Conservation (phyloP, 2,329 filamentous ascomycete species). For the Nigrograna mackinnonii region DNA sequence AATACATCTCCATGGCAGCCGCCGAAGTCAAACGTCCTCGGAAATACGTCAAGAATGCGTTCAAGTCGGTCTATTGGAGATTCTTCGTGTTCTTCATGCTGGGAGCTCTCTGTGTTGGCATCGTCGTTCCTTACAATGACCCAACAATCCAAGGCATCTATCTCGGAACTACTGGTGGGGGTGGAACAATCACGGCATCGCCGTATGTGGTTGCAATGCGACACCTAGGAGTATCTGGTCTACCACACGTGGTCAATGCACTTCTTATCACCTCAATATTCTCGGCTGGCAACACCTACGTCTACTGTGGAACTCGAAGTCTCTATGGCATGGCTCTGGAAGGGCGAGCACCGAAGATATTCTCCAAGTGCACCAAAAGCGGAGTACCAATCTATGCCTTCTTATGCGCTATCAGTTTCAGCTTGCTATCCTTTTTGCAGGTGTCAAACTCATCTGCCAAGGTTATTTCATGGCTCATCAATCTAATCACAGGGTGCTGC, state of each 20-base stretch:
- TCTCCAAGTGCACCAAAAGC: constrained; percentile 62
- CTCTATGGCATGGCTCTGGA: constrained; percentile 58
- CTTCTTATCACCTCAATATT: constrained; percentile 52
- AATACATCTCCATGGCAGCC: constrained; percentile 53
- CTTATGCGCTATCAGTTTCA: constrained; percentile 65
- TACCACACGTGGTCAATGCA: constrained; percentile 60
- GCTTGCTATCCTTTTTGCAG: constrained; percentile 72
- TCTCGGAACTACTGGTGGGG: constrained; percentile 22
- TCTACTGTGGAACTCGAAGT: constrained; percentile 57
- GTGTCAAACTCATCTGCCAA: constrained; percentile 62
- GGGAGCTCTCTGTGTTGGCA: constrained; percentile 48
- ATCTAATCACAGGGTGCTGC: constrained; percentile 72
- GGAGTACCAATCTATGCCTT: constrained; percentile 78
- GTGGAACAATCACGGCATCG: constrained; percentile 60
- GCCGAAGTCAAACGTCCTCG: constrained; percentile 51
- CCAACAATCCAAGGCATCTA: constrained; percentile 66
- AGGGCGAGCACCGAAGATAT: constrained; percentile 56
- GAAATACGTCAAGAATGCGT: constrained; percentile 50
- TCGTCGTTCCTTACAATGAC: constrained; percentile 65
- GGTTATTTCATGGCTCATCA: too few relatives aligned
- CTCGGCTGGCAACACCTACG: constrained; percentile 59
- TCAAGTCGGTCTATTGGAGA: constrained; percentile 52
- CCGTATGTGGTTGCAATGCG: constrained; percentile 67
- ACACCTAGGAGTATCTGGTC: constrained; percentile 53
- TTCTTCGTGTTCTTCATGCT: constrained; percentile 52